Base-by-base conservation (phyloP, 1,139 yeast genomes). In the Yamadazyma conglobata region DNA sequence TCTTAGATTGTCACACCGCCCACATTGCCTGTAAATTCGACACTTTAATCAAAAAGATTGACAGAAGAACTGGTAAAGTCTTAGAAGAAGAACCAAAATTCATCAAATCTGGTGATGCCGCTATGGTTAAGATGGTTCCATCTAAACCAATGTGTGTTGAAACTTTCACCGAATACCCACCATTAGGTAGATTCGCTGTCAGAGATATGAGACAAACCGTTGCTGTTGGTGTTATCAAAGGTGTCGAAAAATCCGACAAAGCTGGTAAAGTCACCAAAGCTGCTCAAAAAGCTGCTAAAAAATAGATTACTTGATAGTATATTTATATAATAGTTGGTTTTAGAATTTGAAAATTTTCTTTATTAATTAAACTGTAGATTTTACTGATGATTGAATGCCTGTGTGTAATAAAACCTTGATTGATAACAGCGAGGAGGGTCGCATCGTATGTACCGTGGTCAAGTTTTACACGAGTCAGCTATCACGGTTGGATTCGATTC, bases 231-330 rank as follows among this genome's bases (percentile, higher is more conserved):
- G 96, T 89, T 68, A 87, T 89, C 91, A 89, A 89, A 86, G 74
- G 93, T 56, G 97, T 91, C 61, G 96, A 79, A 66, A 91, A 91
- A 86, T 64, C 93, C 51, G 93, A 82, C 76, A 79, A 77, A 74
- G 86, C 87, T 61, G 95, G 94, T 78, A 91, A 91, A 91, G 96
- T 91, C 60, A 91, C 98, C 91, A 91, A 91, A 89, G 94, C 98
- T 73, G 97, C 97, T 69, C 80, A 73, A 64, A 91, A 91, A 88
- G 96, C 96, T 72, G 82, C 83, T 67, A 89, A 88, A 89, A 87
- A 89, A 81, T 28, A 28, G 23, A 22, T 28, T 22, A 28, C 19
- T 27, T 27, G 20, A 21, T 25, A 12, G 10, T 10, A 13, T 26
- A 4, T 14, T 15, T 16, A 10, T 14, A 24, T 24, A 24, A 6